Percentiles rank a stretch among this genome's conserved stretches.
Conservation (phyloP, 2,329 filamentous ascomycete genomes). For the Penicillium sumatraense region DNA sequence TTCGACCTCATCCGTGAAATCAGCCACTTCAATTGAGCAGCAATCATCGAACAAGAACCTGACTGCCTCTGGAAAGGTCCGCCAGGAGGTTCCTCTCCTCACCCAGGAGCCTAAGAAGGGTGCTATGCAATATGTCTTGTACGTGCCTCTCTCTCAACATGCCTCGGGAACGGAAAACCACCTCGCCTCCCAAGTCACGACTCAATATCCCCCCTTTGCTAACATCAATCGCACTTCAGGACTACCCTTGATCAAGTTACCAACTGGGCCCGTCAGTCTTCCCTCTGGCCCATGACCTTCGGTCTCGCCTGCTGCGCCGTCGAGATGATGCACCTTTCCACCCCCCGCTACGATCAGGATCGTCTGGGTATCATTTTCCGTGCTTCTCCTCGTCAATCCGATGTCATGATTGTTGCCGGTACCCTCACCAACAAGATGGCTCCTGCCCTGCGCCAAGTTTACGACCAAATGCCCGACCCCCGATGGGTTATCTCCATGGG, state of each 20-base stretch:
- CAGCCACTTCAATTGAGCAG: slow-evolving; percentile 48
- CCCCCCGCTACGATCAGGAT: slow-evolving; percentile 88
- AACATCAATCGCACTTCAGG: slow-evolving; percentile 26
- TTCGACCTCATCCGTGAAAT: slow-evolving; percentile 48
- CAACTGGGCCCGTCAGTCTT: slow-evolving; percentile 88
- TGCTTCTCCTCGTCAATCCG: slow-evolving; percentile 80
- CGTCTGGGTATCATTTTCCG: slow-evolving; percentile 87
- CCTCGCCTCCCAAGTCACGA: not conserved
- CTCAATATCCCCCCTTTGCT: not conserved
- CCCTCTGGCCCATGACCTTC: slow-evolving; percentile 91
- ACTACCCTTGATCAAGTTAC: slow-evolving; percentile 69
- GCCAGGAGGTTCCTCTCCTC: slow-evolving; percentile 53
- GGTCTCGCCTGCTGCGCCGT: slow-evolving; percentile 88
- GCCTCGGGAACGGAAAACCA: not conserved
- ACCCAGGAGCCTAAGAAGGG: slow-evolving; percentile 57
- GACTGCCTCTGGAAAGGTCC: slow-evolving; percentile 48
- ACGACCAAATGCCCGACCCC: slow-evolving; percentile 94
- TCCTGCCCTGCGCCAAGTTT: slow-evolving; percentile 82
- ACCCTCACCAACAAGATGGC: slow-evolving; percentile 96
- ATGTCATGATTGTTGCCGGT: slow-evolving; percentile 89
- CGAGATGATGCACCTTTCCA: slow-evolving; percentile 94
- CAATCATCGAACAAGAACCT: slow-evolving; percentile 40
- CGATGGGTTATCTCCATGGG: slow-evolving; percentile 89
- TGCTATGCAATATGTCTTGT: slow-evolving; percentile 58
- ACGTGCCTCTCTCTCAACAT: too few relatives aligned